A percentile compares a stretch with the other conserved stretches of the same genome.
Evolutionary conservation across 352 stramenopile genomes (phyloP).

Genomic region (Phytophthora cactorum): DNA sequence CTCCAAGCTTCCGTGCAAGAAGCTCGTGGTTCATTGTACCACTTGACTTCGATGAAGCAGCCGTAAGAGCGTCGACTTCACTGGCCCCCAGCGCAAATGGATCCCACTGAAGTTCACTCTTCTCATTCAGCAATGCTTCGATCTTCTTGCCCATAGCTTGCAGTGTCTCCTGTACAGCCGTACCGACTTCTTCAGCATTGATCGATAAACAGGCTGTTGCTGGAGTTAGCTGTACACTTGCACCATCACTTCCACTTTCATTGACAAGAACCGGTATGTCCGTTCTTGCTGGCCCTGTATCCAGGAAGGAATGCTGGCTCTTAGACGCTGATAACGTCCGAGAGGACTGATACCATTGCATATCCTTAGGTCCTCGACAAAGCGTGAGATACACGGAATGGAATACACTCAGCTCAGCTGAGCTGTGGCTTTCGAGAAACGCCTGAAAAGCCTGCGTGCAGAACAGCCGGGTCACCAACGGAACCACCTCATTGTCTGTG

Average conservation of each 20-base stretch:
- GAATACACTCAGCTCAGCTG: slow-evolving; percentile 74
- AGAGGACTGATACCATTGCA: slow-evolving; percentile 55
- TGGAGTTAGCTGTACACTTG: not conserved
- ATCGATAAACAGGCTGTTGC: not conserved
- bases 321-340: slow-evolving; percentile 34
- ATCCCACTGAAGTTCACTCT: slow-evolving; percentile 11
- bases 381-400: slow-evolving; percentile 78
- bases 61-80: slow-evolving; percentile 28
- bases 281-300: slow-evolving; percentile 19
- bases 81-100: slow-evolving; percentile 36
- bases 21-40: slow-evolving; percentile 22
- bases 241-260: not conserved
- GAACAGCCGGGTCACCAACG: slow-evolving; percentile 74
- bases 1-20: slow-evolving; percentile 40
- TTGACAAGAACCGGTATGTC: slow-evolving; percentile 34
- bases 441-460: slow-evolving; percentile 80
- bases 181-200: not conserved
- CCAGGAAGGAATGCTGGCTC: slow-evolving; percentile 30
- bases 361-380: slow-evolving; percentile 53
- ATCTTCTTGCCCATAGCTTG: slow-evolving; percentile 38
- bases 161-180: slow-evolving; percentile 10
- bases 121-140: slow-evolving; percentile 39
- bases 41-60: not conserved
- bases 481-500: slow-evolving; percentile 62
- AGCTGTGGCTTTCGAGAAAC: slow-evolving; percentile 84